Conservation (phyloP, 768 basidiomycete species). For the Imleria badia region DNA sequence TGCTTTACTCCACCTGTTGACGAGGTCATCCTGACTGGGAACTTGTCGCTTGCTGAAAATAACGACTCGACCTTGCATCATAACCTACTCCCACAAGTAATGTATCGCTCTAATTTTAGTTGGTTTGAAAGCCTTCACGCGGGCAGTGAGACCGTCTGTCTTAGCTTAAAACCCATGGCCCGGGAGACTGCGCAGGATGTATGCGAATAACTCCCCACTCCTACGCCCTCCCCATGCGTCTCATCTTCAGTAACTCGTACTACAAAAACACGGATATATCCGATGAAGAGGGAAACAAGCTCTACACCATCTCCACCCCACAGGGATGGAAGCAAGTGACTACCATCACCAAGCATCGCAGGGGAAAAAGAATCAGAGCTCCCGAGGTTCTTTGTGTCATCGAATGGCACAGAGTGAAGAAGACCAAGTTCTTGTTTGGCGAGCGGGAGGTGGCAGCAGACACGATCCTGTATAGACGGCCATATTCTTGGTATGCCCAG, state of each 20-base stretch:
- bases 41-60: neutral
- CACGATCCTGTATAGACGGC: slow-evolving; percentile 11
- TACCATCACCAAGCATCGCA: slow-evolving; percentile 9
- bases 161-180: neutral
- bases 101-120: slow-evolving; percentile 10
- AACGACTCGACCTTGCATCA: neutral
- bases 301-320: slow-evolving; percentile 20
- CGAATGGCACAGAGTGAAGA: slow-evolving; percentile 27
- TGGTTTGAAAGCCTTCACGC: neutral
- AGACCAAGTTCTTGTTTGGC: slow-evolving; percentile 28
- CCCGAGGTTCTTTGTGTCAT: slow-evolving; percentile 28
- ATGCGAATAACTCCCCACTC: neutral
- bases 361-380: neutral
- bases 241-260: slow-evolving; percentile 14
- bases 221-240: slow-evolving; percentile 5
- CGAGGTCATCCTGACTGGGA: neutral
- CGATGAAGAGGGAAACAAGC: slow-evolving; percentile 16
- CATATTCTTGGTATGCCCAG: slow-evolving; percentile 10
- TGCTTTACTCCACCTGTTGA: neutral
- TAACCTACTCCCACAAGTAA: neutral
- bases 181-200: neutral
- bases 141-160: neutral
- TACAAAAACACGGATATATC: slow-evolving; percentile 21
- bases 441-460: slow-evolving; percentile 21
- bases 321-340: slow-evolving; percentile 14